These are phyloP conservation scores for Thecaphora frezii DNA, from an alignment of 1,284 basidiomycete species.

Conservation along the genomic window DNA sequence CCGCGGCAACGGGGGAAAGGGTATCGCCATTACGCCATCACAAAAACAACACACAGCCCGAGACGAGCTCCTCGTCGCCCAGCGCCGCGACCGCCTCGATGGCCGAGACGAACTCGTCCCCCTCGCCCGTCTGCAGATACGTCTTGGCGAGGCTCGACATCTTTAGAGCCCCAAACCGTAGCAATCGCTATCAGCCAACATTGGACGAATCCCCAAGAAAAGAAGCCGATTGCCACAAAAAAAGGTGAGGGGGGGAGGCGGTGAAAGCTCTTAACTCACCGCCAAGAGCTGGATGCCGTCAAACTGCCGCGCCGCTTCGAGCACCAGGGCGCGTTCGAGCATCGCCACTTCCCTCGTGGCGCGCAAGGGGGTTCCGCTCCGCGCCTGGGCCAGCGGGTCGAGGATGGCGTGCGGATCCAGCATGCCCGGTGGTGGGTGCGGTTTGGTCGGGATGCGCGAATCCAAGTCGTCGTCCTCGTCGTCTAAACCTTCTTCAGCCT, in stretches of 20 bases:
- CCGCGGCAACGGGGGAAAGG: too few relatives aligned
- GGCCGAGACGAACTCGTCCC: constrained; percentile 15
- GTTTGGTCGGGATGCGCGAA: constrained; percentile 27
- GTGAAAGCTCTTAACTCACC: constrained; percentile 8
- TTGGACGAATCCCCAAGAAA: too few relatives aligned
- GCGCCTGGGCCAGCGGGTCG: constrained; percentile 3
- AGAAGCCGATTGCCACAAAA: too few relatives aligned
- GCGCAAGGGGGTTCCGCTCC: constrained; percentile 4
- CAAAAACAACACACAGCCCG: constrained; percentile 20
- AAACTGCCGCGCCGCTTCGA: constrained; percentile 15
- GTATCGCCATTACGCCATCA: too few relatives aligned
- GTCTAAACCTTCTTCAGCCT: constrained; percentile 1
- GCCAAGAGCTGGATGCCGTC: constrained; percentile 23
- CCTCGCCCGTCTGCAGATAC: constrained; percentile 2
- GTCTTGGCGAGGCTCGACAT: constrained; percentile 11
- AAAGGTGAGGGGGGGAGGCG: neutral
- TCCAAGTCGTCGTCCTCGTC: constrained; percentile 35
- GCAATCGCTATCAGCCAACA: too few relatives aligned
- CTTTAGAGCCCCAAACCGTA: constrained; percentile 3
- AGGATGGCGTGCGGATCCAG: constrained; percentile 46
- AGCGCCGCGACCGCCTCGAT: constrained; percentile 29
- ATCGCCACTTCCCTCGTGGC: neutral
- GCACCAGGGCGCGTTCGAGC: constrained; percentile 11
- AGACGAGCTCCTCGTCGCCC: constrained; percentile 11
- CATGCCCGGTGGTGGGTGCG: constrained; percentile 55